These are phyloP conservation scores for Lagerstroemia speciosa DNA, from an alignment of 345 rosid species.

Conservation along the genomic window DNA sequence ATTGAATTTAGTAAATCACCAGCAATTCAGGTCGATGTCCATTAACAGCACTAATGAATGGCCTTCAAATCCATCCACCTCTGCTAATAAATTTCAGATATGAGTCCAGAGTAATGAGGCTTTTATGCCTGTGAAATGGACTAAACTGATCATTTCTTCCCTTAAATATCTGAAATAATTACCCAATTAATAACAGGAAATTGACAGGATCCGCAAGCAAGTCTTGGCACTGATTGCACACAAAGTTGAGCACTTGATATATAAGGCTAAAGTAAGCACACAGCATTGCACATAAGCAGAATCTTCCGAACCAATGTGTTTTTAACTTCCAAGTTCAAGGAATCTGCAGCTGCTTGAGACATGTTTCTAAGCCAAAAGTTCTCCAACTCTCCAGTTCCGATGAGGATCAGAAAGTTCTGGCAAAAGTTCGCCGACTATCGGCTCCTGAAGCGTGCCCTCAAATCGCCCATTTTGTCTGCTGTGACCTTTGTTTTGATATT, in stretches of 20 bases:
- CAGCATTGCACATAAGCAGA: too few species aligned
- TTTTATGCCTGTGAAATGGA: not conserved
- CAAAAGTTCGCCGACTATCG: too few species aligned
- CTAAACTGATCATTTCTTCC: not conserved
- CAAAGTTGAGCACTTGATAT: not conserved
- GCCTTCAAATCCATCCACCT: not conserved
- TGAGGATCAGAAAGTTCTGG: too few species aligned
- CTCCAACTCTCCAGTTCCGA: too few species aligned
- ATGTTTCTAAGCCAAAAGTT: too few species aligned
- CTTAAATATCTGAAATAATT: not conserved
- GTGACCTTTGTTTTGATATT: not conserved
- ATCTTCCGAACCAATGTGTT: too few species aligned
- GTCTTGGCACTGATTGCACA: not conserved
- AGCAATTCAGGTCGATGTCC: too few species aligned
- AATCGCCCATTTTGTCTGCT: too few species aligned
- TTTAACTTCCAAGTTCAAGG: too few species aligned
- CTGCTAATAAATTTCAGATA: not conserved
- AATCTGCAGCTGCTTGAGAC: too few species aligned
- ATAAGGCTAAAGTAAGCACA: not conserved
- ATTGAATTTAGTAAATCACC: too few species aligned
- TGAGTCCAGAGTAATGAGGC: not conserved
- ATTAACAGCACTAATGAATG: not conserved
- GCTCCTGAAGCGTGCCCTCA: too few species aligned
- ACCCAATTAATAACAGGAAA: not conserved
- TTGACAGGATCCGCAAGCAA: not conserved